Evolutionary conservation across 108 stramenopile species (phyloP).

Genomic region (Pseudonitzschia delicatissima): DNA sequence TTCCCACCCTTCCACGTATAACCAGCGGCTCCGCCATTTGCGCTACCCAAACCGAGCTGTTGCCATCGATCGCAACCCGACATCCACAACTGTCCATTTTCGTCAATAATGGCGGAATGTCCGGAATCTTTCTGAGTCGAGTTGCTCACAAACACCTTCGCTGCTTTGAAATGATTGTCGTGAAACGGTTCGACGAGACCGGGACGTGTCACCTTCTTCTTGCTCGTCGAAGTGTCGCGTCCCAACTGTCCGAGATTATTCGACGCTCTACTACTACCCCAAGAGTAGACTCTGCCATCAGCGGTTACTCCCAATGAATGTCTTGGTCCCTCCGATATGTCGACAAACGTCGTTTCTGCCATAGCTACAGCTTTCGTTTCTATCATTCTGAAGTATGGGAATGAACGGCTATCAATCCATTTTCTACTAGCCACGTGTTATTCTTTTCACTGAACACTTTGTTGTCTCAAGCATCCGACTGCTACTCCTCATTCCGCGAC

Average conservation of each 20-base stretch:
- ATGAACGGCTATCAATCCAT: too few relatives aligned
- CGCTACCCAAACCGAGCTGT: slow-evolving; percentile 61
- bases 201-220: background rate
- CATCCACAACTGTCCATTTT: slow-evolving; percentile 45
- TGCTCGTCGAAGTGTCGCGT: slow-evolving; percentile 16
- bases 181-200: background rate
- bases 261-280: slow-evolving; percentile 33
- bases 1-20: slow-evolving; percentile 67
- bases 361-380: too few relatives aligned
- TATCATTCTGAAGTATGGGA: too few relatives aligned
- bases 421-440: too few relatives aligned
- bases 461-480: too few relatives aligned
- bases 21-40: slow-evolving; percentile 53
- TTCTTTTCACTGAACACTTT: too few relatives aligned
- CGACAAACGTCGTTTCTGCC: slow-evolving; percentile 2
- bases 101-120: slow-evolving; percentile 58
- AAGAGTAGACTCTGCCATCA: slow-evolving; percentile 20
- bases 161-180: background rate
- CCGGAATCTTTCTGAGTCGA: slow-evolving; percentile 54
- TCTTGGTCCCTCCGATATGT: slow-evolving; percentile 18
- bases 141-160: slow-evolving; percentile 35
- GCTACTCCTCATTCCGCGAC: too few relatives aligned
- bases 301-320: slow-evolving; percentile 31
- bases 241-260: slow-evolving; percentile 39
- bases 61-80: slow-evolving; percentile 77